A percentile compares a stretch with the other conserved stretches of the same genome.
Evolutionary conservation across 345 rosid genomes (phyloP).

Genomic region (Bruguiera sexangula): DNA sequence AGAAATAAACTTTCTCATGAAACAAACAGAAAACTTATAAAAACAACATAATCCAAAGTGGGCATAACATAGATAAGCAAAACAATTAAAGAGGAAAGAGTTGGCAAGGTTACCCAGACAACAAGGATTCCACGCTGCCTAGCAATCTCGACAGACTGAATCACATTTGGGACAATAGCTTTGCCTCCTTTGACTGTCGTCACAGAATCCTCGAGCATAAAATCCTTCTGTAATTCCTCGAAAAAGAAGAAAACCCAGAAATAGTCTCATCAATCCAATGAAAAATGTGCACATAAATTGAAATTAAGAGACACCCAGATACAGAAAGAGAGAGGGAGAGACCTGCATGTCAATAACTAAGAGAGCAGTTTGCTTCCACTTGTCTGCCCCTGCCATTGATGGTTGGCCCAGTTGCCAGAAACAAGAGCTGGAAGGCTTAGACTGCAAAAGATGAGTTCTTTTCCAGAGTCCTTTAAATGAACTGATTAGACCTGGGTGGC

Average conservation of each 20-base stretch:
- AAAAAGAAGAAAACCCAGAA: background rate
- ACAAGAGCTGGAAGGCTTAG: background rate
- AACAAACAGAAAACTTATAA: conserved; percentile 14
- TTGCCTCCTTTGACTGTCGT: conserved; percentile 59
- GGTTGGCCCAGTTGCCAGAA: background rate
- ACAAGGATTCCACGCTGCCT: conserved; percentile 74
- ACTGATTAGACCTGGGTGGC: too few relatives aligned
- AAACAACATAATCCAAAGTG: background rate
- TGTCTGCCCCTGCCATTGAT: conserved; percentile 30
- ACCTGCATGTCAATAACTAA: conserved; percentile 98
- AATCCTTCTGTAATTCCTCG: conserved; percentile 52
- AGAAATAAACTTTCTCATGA: background rate
- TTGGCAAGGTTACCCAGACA: conserved; percentile 53
- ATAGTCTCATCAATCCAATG: background rate
- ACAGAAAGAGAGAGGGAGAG: background rate
- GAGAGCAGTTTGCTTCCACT: conserved; percentile 68
- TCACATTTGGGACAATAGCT: conserved; percentile 56
- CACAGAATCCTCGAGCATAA: conserved; percentile 32
- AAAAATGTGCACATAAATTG: background rate
- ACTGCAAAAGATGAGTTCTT: too few relatives aligned
- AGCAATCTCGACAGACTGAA: conserved; percentile 61
- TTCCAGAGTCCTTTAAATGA: too few relatives aligned
- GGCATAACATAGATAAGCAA: background rate
- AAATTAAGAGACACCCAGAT: background rate
- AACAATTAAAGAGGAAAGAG: background rate